phyloP scores from a whole-genome alignment of 176 grass and related monocot species.

The Oryza coarctata region DNA sequence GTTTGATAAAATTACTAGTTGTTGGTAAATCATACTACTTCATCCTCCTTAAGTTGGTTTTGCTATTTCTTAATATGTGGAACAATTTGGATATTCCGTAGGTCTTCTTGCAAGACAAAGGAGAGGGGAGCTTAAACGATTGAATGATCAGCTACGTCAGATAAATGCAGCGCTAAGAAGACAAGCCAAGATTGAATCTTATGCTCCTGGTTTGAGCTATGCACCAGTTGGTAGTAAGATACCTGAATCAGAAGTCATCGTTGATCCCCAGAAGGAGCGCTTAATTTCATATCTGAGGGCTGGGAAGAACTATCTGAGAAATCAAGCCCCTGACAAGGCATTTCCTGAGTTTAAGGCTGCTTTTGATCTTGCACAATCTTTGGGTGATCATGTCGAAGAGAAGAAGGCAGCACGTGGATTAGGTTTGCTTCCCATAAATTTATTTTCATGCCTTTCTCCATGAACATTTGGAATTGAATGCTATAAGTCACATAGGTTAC shows the following conservation, averaged over 20 bases:
- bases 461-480: background rate
- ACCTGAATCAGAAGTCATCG: constrained; percentile 76
- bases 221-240: constrained; percentile 76
- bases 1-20: background rate
- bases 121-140: constrained; percentile 72
- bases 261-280: constrained; percentile 81
- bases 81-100: constrained; percentile 33
- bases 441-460: background rate
- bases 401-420: constrained; percentile 94
- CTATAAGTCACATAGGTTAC: background rate
- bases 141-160: constrained; percentile 92
- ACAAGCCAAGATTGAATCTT: constrained; percentile 98
- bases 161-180: constrained; percentile 94
- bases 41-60: background rate
- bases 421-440: constrained; percentile 47
- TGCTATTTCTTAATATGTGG: constrained; percentile 5
- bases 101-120: constrained; percentile 93
- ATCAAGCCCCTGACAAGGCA: constrained; percentile 72
- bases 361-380: constrained; percentile 67
- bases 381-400: constrained; percentile 89
- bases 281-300: constrained; percentile 71
- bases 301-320: constrained; percentile 85
- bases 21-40: background rate
- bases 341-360: constrained; percentile 85
- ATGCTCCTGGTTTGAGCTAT: constrained; percentile 91